Evolutionary conservation across 2,329 filamentous ascomycete species (phyloP).

Genomic region (Dactylellina cionopaga): DNA sequence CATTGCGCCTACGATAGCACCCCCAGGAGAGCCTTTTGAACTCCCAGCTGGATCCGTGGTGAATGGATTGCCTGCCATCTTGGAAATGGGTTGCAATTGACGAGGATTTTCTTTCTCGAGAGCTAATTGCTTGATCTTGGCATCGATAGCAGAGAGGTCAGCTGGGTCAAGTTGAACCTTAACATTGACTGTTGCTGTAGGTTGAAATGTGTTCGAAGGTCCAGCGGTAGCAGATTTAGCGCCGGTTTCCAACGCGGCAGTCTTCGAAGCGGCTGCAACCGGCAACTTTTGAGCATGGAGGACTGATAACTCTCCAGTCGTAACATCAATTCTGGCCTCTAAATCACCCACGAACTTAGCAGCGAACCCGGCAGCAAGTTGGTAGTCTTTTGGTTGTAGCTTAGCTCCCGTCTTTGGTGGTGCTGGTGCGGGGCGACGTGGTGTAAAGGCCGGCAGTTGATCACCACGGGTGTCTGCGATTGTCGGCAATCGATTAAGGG

Average conservation of each 20-base stretch:
- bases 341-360: slow-evolving; percentile 16
- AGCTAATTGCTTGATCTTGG: slow-evolving; percentile 33
- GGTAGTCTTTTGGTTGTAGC: neutral
- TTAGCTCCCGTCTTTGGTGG: neutral
- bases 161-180: slow-evolving; percentile 10
- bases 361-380: slow-evolving; percentile 9
- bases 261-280: neutral
- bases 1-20: neutral
- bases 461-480: slow-evolving; percentile 8
- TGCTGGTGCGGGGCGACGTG: neutral
- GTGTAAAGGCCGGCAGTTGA: neutral
- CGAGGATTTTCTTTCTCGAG: slow-evolving; percentile 41
- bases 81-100: slow-evolving; percentile 24
- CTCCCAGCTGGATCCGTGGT: neutral
- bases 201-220: neutral
- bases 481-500: slow-evolving; percentile 15
- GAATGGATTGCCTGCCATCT: slow-evolving; percentile 4
- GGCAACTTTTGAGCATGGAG: neutral
- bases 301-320: neutral
- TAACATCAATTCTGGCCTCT: neutral
- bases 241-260: neutral
- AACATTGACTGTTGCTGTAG: neutral
- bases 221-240: neutral
- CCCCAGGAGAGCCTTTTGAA: neutral
- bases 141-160: slow-evolving; percentile 27